These are phyloP conservation scores for Raddia distichophylla DNA, from an alignment of 176 grass and related monocot species.

Conservation along the genomic window DNA sequence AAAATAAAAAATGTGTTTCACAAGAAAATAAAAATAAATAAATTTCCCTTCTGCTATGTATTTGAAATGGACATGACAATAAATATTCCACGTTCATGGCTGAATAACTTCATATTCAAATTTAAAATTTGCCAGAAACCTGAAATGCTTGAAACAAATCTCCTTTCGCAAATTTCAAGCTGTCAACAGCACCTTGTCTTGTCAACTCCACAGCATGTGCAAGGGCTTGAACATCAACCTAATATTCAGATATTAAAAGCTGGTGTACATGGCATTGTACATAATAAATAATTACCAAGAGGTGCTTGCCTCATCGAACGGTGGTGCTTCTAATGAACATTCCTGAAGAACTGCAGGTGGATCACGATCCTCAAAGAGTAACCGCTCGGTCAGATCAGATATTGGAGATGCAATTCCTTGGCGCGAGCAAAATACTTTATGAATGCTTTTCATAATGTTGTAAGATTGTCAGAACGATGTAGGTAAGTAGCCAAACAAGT, in stretches of 20 bases:
- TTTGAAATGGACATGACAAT: conserved; percentile 22
- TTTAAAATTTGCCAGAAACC: conserved; percentile 49
- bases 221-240: conserved; percentile 99
- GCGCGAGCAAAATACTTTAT: conserved; percentile 79
- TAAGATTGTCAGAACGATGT: conserved; percentile 40
- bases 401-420: conserved; percentile 92
- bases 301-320: conserved; percentile 89
- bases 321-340: conserved; percentile 73
- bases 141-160: conserved; percentile 95
- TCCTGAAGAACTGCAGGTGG: conserved; percentile 75
- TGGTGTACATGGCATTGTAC: conserved; percentile 17
- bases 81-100: not conserved
- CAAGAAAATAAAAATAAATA: not conserved
- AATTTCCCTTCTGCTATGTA: not conserved
- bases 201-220: conserved; percentile 96
- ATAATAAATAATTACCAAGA: conserved; percentile 29
- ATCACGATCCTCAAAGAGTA: conserved; percentile 93
- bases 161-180: conserved; percentile 97
- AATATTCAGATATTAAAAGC: conserved; percentile 51
- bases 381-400: conserved; percentile 78
- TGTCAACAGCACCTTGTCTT: conserved; percentile 94
- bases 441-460: conserved; percentile 68
- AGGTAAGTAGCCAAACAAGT: conserved; percentile 9
- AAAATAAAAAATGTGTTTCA: conserved; percentile 1
- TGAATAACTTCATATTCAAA: conserved; percentile 20